phyloP scores from a whole-genome alignment of 495 filamentous ascomycete species.

The Neurospora intermedia region DNA sequence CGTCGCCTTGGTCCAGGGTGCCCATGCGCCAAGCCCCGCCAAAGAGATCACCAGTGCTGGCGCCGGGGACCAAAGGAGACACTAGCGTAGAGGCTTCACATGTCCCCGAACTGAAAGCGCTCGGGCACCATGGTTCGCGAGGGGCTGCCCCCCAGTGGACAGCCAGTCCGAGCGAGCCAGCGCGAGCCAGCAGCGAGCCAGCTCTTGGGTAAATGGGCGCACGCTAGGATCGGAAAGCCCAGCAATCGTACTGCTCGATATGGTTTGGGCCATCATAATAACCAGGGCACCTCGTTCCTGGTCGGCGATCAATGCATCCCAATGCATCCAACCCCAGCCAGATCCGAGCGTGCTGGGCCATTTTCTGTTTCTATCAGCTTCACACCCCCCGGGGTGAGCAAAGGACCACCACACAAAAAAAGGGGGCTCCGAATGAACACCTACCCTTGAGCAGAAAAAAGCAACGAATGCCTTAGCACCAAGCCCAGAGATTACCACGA shows the following conservation, averaged over 20 bases:
- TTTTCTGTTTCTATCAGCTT: neutral
- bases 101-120: neutral
- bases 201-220: neutral
- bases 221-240: constrained; percentile 23
- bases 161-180: neutral
- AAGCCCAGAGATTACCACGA: neutral
- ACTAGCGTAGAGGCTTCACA: neutral
- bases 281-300: constrained; percentile 9
- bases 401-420: neutral
- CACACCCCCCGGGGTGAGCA: constrained; percentile 3
- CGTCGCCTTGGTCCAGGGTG: neutral
- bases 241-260: constrained; percentile 8
- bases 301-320: constrained; percentile 25
- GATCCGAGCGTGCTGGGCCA: neutral
- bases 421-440: neutral
- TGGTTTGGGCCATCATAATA: constrained; percentile 11
- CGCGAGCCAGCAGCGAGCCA: neutral
- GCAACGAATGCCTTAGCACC: neutral
- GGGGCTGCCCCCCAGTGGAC: neutral
- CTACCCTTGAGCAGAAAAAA: constrained; percentile 4
- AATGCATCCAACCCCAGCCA: constrained; percentile 9
- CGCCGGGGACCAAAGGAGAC: neutral
- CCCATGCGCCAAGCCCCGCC: neutral
- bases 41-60: neutral
- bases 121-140: neutral